A percentile compares a stretch with the other conserved stretches of the same genome.
Evolutionary conservation across 2,329 filamentous ascomycete species (phyloP).

Genomic region (Cercospora sesami): DNA sequence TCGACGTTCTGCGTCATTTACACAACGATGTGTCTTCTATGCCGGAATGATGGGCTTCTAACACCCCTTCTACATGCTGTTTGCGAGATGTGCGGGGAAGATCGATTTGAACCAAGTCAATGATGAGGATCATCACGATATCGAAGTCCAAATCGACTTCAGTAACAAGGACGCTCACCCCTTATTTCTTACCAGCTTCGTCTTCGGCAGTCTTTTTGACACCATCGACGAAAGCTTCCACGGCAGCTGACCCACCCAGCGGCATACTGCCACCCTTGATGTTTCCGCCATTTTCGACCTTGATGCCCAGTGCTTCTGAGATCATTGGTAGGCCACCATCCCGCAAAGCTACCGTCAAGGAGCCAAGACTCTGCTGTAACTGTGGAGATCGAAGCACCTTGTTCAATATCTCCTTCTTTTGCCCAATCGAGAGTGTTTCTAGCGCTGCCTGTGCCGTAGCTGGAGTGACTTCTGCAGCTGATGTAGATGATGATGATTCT

Average conservation of each 20-base stretch:
- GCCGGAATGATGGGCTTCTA: not conserved
- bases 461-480: conserved; percentile 59
- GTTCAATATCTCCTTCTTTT: conserved; percentile 79
- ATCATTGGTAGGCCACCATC: conserved; percentile 90
- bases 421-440: conserved; percentile 67
- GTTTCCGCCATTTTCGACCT: conserved; percentile 80
- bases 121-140: not conserved
- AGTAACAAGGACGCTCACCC: not conserved
- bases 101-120: not conserved
- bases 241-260: conserved; percentile 80
- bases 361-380: conserved; percentile 81
- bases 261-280: conserved; percentile 77
- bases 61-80: not conserved
- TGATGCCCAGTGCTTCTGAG: conserved; percentile 78
- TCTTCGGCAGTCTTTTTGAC: conserved; percentile 77
- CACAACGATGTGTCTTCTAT: not conserved
- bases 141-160: not conserved
- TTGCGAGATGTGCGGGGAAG: not conserved
- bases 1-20: not conserved
- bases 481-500: conserved; percentile 57
- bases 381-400: conserved; percentile 87
- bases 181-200: conserved; percentile 39
- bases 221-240: conserved; percentile 88
- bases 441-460: conserved; percentile 72
- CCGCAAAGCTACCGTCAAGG: conserved; percentile 80